phyloP scores from a whole-genome alignment of 306 rosid species.

The Prunus mongolica region DNA sequence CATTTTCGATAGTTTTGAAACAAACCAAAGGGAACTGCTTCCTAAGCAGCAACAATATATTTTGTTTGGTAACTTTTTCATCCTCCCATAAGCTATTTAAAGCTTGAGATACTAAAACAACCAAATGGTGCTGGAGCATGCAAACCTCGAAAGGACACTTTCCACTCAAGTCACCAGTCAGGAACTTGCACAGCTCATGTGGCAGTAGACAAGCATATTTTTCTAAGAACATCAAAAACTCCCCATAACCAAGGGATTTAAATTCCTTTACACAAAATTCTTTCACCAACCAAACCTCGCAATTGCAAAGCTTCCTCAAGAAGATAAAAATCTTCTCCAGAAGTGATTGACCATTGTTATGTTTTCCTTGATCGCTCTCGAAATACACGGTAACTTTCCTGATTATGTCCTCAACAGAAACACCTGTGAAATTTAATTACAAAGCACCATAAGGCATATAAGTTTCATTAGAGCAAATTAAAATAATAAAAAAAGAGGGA shows the following conservation, averaged over 20 bases:
- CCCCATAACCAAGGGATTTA: conserved; percentile 74
- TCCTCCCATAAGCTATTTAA: conserved; percentile 54
- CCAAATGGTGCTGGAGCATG: conserved; percentile 64
- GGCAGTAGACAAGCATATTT: conserved; percentile 57
- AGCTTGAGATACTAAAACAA: conserved; percentile 70
- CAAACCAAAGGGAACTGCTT: conserved; percentile 71
- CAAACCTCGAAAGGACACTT: conserved; percentile 48
- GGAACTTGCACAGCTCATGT: conserved; percentile 41
- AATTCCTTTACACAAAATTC: conserved; percentile 63
- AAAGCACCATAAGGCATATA: conserved; percentile 16
- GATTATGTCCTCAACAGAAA: conserved; percentile 59
- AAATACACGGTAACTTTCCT: conserved; percentile 49
- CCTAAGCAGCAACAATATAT: conserved; percentile 51
- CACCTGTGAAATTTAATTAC: conserved; percentile 39
- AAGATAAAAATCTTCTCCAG: conserved; percentile 34
- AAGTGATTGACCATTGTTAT: conserved; percentile 24
- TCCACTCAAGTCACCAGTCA: conserved; percentile 35
- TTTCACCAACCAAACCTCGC: conserved; percentile 71
- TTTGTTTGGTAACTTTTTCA: conserved; percentile 43
- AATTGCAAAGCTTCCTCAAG: conserved; percentile 57
- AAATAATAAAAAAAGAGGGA: background rate
- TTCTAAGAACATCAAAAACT: conserved; percentile 59
- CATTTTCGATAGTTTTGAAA: conserved; percentile 50
- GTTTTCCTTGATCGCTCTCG: conserved; percentile 41
- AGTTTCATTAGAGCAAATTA: conserved; percentile 6